Evolutionary conservation across 345 rosid genomes (phyloP), one percentile per base, ranked within the genome.

Genomic region (Draba incana): DNA sequence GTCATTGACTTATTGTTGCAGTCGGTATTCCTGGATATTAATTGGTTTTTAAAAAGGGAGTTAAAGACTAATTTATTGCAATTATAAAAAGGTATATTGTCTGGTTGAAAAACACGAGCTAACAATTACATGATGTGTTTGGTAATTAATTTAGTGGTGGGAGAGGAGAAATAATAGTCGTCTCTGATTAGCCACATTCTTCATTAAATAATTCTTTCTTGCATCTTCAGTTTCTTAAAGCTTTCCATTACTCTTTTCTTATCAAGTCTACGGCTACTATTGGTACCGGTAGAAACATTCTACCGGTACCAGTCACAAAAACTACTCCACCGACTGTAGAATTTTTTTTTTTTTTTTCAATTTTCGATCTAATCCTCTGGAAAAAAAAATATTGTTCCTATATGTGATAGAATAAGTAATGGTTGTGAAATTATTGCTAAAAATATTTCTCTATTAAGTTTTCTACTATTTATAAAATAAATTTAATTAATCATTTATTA

Each of bases 61-160:
- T 53, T 62, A 72, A 63, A 64, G 27, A 48, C 48, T 28, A 53
- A 15, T 62, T 55, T 24, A 20, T 20, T 39, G 66, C 45, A 64
- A 64, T 72, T 39, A 57, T 57, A 42, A 64, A 65, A 72, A 41
- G 39, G 41, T 42, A 25, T 8, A 41, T 48, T 57, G 71, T 72
- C 66, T 65, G 71, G 71, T 72, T 72, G 77, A 72, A 72, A 56
- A 72, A 65, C 48, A 65, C 41, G 47, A 70, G 62, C 68, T 39
- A 65, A 33, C 31, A 42, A 31, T 57, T 65, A 65, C 77, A 57
- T 59, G 2, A 49, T 57, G 71, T 57, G 71, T 57, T 64, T 28
- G 49, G 70, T 72, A 42, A 64, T 39, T 64, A 72, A 53, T 53
- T 53, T 44, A 25, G 62, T 45, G 38, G 55, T 54, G n/a, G 39